Evolutionary conservation across 2,329 filamentous ascomycete species (phyloP), one percentile per base, ranked within the genome.

Genomic region (Hypocrella siamensis): DNA sequence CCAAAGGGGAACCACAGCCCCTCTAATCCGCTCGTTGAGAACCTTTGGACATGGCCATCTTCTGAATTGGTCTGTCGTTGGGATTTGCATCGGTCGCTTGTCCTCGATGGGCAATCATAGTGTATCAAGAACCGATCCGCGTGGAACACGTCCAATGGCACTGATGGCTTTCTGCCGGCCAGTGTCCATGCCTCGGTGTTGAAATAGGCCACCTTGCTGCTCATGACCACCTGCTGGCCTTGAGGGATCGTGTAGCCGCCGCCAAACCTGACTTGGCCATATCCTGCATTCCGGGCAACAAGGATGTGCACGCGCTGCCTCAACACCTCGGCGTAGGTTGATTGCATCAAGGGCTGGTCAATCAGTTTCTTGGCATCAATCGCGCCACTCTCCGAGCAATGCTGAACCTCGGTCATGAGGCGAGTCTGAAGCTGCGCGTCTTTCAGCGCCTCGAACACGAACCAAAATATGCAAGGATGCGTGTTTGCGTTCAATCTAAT

Each of bases 1-100:
- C 32, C 32, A n/a, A 26, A 34, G 6, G 32, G 32, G 19, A 34
- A 25, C 32, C 32, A 34, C 4, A 14, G 10, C 6, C 32, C 32
- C 3, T 14, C 21, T 14, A 34, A 25, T 17, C 28, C 32, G 4
- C 19, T 17, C 18, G 30, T 26, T 12, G 27, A 24, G 19, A 30
- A 34, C 26, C 12, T 12, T 9, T 24, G 12, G 21, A n/a, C n/a
- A n/a, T n/a, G n/a, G n/a, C n/a, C n/a, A n/a, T n/a, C n/a, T n/a
- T n/a, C n/a, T n/a, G n/a, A n/a, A n/a, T n/a, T n/a, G n/a, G n/a
- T n/a, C n/a, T n/a, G n/a, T n/a, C n/a, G n/a, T n/a, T n/a, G n/a
- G n/a, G n/a, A n/a, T n/a, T n/a, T n/a, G n/a, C n/a, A n/a, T n/a
- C n/a, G n/a, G n/a, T n/a, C n/a, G n/a, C n/a, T n/a, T n/a, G n/a